Evolutionary conservation across 1,139 yeast genomes (phyloP), one percentile per base, ranked within the genome.

Genomic region (Blastobotrys arbuscula): DNA sequence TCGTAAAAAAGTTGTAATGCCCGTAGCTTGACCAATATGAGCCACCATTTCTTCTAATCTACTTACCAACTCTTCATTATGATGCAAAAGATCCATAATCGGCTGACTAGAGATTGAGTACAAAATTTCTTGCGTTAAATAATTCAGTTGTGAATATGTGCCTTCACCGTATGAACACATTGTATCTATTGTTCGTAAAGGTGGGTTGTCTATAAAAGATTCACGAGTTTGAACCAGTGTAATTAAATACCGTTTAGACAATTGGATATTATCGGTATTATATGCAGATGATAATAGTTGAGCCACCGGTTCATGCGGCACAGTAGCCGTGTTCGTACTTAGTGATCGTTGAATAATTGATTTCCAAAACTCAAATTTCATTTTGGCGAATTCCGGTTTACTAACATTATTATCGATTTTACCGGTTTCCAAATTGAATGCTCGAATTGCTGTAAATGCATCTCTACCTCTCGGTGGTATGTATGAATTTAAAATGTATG

Each of bases 81-180:
- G 65, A 52, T 79, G 80, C 36, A 84, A 65, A 21, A 81, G 61
- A 38, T 68, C 64, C 16, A 78, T 73, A 0, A 78, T 73, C 1
- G 82, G 76, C 0, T 85, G 84, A 1, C 87, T 77, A 5, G 42
- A 31, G 5, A 82, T 71, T 1, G 87, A 78, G 40, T 82, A 69
- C 26, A 84, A 62, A 16, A 81, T 66, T 10, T 82, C 83, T 57
- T 84, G 89, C 1, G 80, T 72, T 13, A 82, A 66, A 57, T 87
- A 87, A 57, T 82, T 82, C 57, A 84, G 68, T 61, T 85, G 94
- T 0, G 95, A 84, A 56, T 76, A 77, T 0, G 86, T 79, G 1
- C 94, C 94, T 63, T 87, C 95, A 1, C 95, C 95, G 59, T 78
- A 82, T 0, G 88, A 76, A 50, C 90, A 84, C 53, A 87, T 74